Evolutionary conservation across 2,329 filamentous ascomycete genomes (phyloP), one percentile per base, ranked within the genome.

Genomic region (Aspergillus versicolor): DNA sequence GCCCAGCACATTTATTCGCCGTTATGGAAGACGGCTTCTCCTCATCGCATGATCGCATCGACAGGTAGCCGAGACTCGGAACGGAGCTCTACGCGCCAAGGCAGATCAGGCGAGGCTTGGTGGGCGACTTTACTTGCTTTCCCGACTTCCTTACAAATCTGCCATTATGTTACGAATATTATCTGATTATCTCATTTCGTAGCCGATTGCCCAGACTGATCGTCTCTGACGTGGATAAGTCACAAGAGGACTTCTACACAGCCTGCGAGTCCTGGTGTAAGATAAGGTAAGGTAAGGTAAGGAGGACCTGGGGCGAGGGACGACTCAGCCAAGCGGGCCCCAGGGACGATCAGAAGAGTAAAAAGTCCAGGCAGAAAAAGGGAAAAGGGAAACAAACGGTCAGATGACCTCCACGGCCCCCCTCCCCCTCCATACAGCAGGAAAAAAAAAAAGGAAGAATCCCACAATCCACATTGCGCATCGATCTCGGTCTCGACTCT

Each of bases 91-190:
- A 55, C 27, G 46, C 47, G 53, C 53, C 53, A 56, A 56, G 53
- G 53, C 40, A 50, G 53, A 56, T 56, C 53, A 56, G 21, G 46
- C 27, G 32, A 51, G 53, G 46, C 47, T 56, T 55, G 32, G 40
- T 43, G 17, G 12, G 22, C 48, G 27, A 34, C 27, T 30, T 30
- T 11, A 30, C 27, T 30, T 30, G 9, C 9, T 30, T 24, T 24
- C 5, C 24, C 24, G 24, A 24, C 5, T 24, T 24, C 24, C 27
- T 30, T 30, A 9, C 27, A 11, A 30, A 11, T 30, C 7, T 30
- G 27, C 27, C 27, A 8, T 9, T 30, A 30, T 30, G 27, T 11
- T 11, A 30, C 27, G 9, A 11, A 30, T 30, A 30, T 30, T 11
- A 11, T 30, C 27, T 30, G 8, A 30, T 37, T 37, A 4, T 15